Conservation (phyloP, 495 filamentous ascomycete species). For the Penicillium salamii region DNA sequence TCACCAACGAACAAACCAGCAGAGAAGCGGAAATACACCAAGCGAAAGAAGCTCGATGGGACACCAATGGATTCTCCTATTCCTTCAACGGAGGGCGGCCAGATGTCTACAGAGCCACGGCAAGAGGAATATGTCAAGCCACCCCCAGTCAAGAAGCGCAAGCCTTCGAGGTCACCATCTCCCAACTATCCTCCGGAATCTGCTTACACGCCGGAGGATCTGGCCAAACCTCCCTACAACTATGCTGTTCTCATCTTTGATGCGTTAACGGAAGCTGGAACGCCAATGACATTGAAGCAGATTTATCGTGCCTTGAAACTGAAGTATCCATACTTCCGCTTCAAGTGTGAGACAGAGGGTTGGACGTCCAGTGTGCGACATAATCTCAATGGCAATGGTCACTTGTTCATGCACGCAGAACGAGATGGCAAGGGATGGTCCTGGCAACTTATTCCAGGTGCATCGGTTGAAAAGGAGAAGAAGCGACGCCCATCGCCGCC, state of each 20-base stretch:
- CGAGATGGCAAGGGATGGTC: constrained; percentile 69
- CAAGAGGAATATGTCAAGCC: constrained; percentile 43
- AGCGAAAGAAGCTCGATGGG: constrained; percentile 62
- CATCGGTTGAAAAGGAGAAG: constrained; percentile 69
- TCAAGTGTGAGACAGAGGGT: constrained; percentile 74
- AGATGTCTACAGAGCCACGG: constrained; percentile 41
- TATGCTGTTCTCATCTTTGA: constrained; percentile 93
- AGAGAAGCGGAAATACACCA: constrained; percentile 78
- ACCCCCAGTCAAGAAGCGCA: constrained; percentile 51
- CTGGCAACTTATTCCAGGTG: constrained; percentile 61
- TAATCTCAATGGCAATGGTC: constrained; percentile 82
- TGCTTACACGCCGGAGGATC: constrained; percentile 78
- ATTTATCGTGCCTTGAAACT: constrained; percentile 88
- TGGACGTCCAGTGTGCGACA: constrained; percentile 98
- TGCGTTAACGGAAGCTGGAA: constrained; percentile 69
- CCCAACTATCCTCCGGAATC: constrained; percentile 69
- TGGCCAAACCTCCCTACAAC: constrained; percentile 79
- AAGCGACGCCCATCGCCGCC: constrained; percentile 58
- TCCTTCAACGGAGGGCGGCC: constrained; percentile 46
- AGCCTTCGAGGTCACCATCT: constrained; percentile 63
- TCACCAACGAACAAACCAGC: constrained; percentile 51
- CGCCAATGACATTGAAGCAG: constrained; percentile 79
- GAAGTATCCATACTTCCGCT: constrained; percentile 88
- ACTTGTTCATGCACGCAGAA: constrained; percentile 82
- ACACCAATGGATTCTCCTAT: constrained; percentile 40